These are phyloP conservation scores for Zalaria obscura DNA, from an alignment of 2,329 filamentous ascomycete genomes.

Conservation along the genomic window DNA sequence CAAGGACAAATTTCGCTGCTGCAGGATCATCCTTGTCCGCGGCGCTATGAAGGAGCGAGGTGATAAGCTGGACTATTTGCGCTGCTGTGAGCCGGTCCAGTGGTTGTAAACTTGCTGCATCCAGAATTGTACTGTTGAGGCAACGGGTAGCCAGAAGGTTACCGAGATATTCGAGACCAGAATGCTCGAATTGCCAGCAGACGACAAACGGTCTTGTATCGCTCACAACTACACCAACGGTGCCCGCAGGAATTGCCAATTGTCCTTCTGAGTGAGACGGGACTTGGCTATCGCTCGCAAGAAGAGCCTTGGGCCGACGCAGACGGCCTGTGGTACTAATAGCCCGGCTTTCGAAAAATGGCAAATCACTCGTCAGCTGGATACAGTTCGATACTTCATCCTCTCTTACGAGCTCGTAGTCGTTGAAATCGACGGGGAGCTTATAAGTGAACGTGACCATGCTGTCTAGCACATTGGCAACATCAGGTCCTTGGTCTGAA, in stretches of 20 bases:
- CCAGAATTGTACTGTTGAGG: conserved; percentile 35
- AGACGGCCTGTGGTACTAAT: neutral
- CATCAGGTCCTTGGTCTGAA: conserved; percentile 26
- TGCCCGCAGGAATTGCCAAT: conserved; percentile 52
- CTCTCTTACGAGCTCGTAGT: conserved; percentile 67
- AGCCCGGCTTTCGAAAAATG: conserved; percentile 43
- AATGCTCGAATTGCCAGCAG: conserved; percentile 63
- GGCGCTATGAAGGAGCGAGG: conserved; percentile 45
- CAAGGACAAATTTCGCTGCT: conserved; percentile 31
- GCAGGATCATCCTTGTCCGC: conserved; percentile 15
- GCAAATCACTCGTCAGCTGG: conserved; percentile 47
- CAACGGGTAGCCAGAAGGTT: conserved; percentile 58
- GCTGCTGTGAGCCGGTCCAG: conserved; percentile 48
- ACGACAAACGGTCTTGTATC: conserved; percentile 64
- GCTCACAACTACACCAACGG: conserved; percentile 57
- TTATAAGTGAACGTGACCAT: conserved; percentile 65
- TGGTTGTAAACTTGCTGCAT: conserved; percentile 30
- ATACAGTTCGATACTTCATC: conserved; percentile 77
- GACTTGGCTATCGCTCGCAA: no score
- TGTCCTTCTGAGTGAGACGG: conserved; percentile 16
- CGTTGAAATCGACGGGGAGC: conserved; percentile 56
- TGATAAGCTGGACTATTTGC: conserved; percentile 61
- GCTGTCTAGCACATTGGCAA: conserved; percentile 51
- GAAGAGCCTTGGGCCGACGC: neutral
- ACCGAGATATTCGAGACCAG: conserved; percentile 64